Evolutionary conservation across 2,329 filamentous ascomycete species (phyloP), one percentile per base, ranked within the genome.

Genomic region (Xylaria sp.): DNA sequence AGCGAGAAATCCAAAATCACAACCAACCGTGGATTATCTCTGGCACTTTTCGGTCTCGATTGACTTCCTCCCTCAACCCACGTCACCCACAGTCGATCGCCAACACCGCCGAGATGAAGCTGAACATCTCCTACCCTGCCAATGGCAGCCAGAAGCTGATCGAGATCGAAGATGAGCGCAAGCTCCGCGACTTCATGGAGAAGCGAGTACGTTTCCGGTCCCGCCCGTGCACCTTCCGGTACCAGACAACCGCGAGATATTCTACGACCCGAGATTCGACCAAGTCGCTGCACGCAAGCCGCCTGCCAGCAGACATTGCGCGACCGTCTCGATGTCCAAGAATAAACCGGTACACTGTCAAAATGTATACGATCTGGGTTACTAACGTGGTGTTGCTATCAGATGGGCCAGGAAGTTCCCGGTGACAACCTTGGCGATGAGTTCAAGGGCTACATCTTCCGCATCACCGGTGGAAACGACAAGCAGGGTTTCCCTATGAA

Each of bases 401-500:
- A 89, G 85, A 95, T 95, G 92, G 92, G 92, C 78, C 87, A 90
- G 77, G 92, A 97, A 85, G 91, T 99, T 75, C 83, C 91, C 75
- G 95, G 90, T 77, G 96, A 99, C 85, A 90, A 89, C 79, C 87
- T 99, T 77, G 95, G 95, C 78, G 93, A 98, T 79, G 95, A 99
- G 85, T 99, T 96, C 91, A 97, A 97, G 88, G 95, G 95, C 83
- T 99, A 99, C 87, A 90, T 99, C 86, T 93, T 99, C 90, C 90
- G 89, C 81, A 98, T 99, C 86, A 99, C 95, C 77, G 96, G 95
- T 79, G 95, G 96, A 80, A 99, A 99, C 91, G 95, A 99, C 91
- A 99, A 99, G 92, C 96, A 99, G 88, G 95, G 95, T 86, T 99
- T 99, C 89, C 95, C 95, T 75, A 99, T 99, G 95, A 99, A 99